Evolutionary conservation across 192 early-diverging fungal genomes (phyloP), one percentile per base, ranked within the genome.

Genomic region (Backusella parvicylindrica): DNA sequence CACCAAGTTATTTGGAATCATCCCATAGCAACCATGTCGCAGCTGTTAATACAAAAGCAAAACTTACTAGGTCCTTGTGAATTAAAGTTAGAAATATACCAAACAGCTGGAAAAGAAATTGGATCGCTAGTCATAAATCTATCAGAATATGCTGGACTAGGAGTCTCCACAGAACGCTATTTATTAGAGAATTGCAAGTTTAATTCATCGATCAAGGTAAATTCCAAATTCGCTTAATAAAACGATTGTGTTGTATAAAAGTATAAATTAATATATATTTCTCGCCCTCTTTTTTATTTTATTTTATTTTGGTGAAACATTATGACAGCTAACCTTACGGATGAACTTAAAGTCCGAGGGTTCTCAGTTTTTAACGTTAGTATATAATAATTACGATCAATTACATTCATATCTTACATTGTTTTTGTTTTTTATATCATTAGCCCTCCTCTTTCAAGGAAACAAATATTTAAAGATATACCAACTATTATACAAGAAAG

Each of bases 51-150:
- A 28, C 89, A 87, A 40, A 91, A 89, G 64, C 92, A 95, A 77
- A 89, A 89, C 11, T 53, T 89, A 36, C 83, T 96, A 23, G 78
- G 82, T 37, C 91, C 93, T 13, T 93, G 91, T 75, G 93, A 93
- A 78, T 78, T 95, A n/a, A 75, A 86, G 21, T 79, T 95, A n/a
- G 81, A 82, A 37, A 84, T 96, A 72, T 35, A 31, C 47, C 79
- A 90, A 81, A 87, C 86, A 73, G 86, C 86, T 16, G 91, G 88
- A 26, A 82, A 82, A 71, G 83, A 79, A 47, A 81, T 93, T 32
- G 95, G 95, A 47, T 78, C 78, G n/a, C 83, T 96, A 35, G 71
- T 81, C 5, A 77, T 96, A 40, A 94, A 94, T 78, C 84, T 96
- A 26, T 88, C 94, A 3, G 92, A 94, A 74, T 93, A 90, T 73